Evolutionary conservation across 1,284 basidiomycete genomes (phyloP).

Genomic region (Boletus hoseneyae): DNA sequence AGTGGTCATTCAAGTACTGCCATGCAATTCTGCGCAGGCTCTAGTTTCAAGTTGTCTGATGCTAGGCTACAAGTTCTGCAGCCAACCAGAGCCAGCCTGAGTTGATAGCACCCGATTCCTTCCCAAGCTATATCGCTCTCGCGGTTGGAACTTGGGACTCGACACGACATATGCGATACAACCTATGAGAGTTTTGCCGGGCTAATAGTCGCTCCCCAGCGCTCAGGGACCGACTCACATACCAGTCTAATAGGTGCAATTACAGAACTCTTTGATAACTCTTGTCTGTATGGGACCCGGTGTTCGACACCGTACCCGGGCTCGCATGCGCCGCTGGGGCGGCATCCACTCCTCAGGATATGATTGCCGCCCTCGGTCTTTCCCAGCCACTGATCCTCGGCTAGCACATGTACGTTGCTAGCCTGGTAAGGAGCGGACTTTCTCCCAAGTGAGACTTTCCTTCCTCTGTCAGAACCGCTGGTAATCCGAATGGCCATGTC

Average conservation of each 20-base stretch:
- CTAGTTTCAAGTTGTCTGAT: conserved; percentile 19
- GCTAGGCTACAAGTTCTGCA: conserved; percentile 22
- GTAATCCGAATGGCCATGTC: conserved; percentile 47
- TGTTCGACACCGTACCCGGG: conserved; percentile 37
- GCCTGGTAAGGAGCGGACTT: conserved; percentile 44
- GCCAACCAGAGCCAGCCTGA: conserved; percentile 28
- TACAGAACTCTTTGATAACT: conserved; percentile 57
- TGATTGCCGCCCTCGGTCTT: conserved; percentile 35
- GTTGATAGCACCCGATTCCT: conserved; percentile 34
- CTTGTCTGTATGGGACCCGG: conserved; percentile 43
- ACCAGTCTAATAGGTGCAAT: conserved; percentile 45
- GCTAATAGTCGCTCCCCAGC: neutral
- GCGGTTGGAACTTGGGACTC: conserved; percentile 40
- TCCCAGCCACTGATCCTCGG: conserved; percentile 40
- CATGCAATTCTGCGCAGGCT: neutral
- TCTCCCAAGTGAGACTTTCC: conserved; percentile 60
- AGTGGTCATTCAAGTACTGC: neutral
- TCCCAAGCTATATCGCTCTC: conserved; percentile 43
- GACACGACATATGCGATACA: conserved; percentile 41
- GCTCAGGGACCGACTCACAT: neutral
- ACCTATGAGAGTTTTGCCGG: conserved; percentile 29
- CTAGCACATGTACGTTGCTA: conserved; percentile 54
- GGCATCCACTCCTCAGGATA: conserved; percentile 26
- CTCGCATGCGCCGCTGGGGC: conserved; percentile 41
- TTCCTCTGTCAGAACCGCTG: conserved; percentile 34